A percentile compares a stretch with the other conserved stretches of the same genome.
These are phyloP conservation scores for Coemansia sp. DNA, from an alignment of 192 early-diverging fungal species.

Conservation along the genomic window DNA sequence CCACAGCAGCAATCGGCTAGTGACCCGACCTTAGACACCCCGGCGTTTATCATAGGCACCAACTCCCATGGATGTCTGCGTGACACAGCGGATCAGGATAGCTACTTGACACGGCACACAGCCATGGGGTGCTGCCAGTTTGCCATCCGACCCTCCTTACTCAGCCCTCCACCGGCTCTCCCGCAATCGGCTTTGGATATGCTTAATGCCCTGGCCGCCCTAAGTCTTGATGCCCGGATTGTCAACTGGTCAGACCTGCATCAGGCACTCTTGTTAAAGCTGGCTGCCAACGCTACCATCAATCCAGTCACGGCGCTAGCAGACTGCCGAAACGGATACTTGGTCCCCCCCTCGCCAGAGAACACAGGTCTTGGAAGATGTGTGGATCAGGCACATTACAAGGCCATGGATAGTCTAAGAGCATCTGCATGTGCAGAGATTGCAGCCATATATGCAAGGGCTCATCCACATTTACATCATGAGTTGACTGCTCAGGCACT, in stretches of 20 bases:
- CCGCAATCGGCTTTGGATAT: slow-evolving; percentile 17
- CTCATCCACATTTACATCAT: slow-evolving; percentile 34
- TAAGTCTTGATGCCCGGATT: slow-evolving; percentile 31
- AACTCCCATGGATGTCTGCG: slow-evolving; percentile 58
- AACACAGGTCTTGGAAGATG: slow-evolving; percentile 3
- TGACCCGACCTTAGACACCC: slow-evolving; percentile 20
- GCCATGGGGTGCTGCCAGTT: slow-evolving; percentile 54
- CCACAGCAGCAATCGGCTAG: slow-evolving; percentile 12
- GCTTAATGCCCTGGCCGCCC: slow-evolving; percentile 16
- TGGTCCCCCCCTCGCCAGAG: slow-evolving; percentile 26
- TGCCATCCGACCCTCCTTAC: slow-evolving; percentile 25
- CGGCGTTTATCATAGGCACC: slow-evolving; percentile 50
- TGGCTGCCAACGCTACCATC: slow-evolving; percentile 63
- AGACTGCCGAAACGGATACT: slow-evolving; percentile 54
- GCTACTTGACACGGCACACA: slow-evolving; percentile 56
- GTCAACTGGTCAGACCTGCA: slow-evolving; percentile 49
- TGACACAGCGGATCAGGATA: slow-evolving; percentile 15
- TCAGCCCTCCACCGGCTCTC: slow-evolving; percentile 4
- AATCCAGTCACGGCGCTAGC: slow-evolving; percentile 63
- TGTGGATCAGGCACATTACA: slow-evolving; percentile 6
- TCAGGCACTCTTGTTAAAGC: slow-evolving; percentile 51
- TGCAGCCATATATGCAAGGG: slow-evolving; percentile 33
- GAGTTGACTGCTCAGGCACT: slow-evolving; percentile 29
- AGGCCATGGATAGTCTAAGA: slow-evolving; percentile 15
- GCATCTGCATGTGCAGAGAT: slow-evolving; percentile 30